These are phyloP conservation scores for Phytophthora kernoviae DNA, from an alignment of 352 stramenopile genomes.

Conservation along the genomic window DNA sequence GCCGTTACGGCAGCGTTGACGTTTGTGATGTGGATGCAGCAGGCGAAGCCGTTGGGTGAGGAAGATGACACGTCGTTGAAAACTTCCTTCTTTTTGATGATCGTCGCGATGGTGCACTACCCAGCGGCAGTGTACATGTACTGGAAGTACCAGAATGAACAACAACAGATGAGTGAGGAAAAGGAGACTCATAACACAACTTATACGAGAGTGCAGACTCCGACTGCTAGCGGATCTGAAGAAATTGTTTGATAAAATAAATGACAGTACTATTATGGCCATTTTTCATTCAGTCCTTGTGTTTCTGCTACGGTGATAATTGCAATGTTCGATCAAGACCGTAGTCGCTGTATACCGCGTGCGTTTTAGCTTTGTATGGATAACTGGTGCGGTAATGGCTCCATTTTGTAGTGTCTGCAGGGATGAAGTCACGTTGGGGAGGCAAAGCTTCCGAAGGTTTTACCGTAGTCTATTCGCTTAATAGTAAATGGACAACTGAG, in stretches of 20 bases:
- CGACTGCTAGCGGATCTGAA: neutral
- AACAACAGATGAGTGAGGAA: slow-evolving; percentile 6
- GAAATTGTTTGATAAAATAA: neutral
- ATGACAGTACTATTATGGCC: neutral
- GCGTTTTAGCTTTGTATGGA: no score
- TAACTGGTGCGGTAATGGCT: no score
- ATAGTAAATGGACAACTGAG: no score
- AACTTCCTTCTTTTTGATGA: slow-evolving; percentile 61
- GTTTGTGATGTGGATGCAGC: slow-evolving; percentile 49
- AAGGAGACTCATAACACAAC: slow-evolving; percentile 10
- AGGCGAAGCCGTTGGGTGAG: slow-evolving; percentile 54
- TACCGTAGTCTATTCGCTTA: no score
- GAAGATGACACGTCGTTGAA: slow-evolving; percentile 59
- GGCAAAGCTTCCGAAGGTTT: no score
- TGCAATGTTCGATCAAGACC: no score
- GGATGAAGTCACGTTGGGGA: no score
- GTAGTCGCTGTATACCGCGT: no score
- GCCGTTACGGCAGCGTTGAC: slow-evolving; percentile 22
- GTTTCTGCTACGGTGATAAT: no score
- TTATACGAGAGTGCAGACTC: slow-evolving; percentile 8
- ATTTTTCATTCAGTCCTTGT: neutral
- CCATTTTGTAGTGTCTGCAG: no score
- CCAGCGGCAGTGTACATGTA: slow-evolving; percentile 41
- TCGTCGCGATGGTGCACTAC: slow-evolving; percentile 63
- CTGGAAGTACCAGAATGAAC: slow-evolving; percentile 32